phyloP scores from a whole-genome alignment of 73 alveolate genomes.

The Stentor coeruleus region DNA sequence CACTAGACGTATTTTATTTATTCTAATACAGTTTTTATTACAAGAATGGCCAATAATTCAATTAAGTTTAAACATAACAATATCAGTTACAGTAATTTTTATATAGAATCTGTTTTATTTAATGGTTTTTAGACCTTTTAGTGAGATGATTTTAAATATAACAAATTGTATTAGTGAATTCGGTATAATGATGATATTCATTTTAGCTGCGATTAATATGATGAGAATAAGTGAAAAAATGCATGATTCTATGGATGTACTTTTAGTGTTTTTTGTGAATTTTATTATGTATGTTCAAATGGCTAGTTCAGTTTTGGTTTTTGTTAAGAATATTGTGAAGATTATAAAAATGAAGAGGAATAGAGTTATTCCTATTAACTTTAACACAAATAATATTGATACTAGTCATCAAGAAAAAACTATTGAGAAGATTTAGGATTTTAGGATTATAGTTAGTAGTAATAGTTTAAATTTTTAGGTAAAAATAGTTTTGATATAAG shows the following conservation, averaged over 20 bases:
- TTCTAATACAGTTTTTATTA: not conserved
- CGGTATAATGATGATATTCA: not conserved
- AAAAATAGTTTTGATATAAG: no score
- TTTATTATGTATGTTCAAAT: not conserved
- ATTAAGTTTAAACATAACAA: not conserved
- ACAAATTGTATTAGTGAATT: not conserved
- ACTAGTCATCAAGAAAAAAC: no score
- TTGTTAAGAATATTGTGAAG: not conserved
- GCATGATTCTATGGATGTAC: not conserved
- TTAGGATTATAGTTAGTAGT: no score
- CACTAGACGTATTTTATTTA: not conserved
- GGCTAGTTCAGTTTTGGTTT: not conserved
- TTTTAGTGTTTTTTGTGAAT: not conserved
- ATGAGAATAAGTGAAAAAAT: not conserved
- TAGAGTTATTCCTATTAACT: no score
- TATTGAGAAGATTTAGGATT: no score
- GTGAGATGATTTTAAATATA: not conserved
- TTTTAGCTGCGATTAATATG: not conserved
- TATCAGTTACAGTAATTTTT: not conserved
- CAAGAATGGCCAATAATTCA: not conserved
- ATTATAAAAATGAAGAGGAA: not conserved
- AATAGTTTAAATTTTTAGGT: no score
- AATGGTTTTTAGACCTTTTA: not conserved
- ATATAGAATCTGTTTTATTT: not conserved
- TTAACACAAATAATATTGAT: no score